phyloP scores from a whole-genome alignment of 1,284 basidiomycete genomes.

The Cryptococcus jaspeensis region DNA sequence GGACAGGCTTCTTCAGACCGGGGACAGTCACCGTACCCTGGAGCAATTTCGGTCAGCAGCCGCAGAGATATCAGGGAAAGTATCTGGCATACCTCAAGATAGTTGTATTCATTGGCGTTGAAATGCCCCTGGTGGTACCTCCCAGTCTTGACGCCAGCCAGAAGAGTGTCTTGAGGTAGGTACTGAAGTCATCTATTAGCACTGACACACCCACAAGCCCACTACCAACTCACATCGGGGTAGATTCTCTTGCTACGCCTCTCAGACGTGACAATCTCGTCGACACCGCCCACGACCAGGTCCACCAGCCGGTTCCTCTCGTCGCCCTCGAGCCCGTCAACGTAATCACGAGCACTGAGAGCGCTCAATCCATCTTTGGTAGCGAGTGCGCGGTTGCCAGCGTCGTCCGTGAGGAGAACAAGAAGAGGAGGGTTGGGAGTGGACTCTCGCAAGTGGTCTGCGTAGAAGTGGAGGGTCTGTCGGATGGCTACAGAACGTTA shows the following conservation, averaged over 20 bases:
- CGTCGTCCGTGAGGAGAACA: slow-evolving; percentile 85
- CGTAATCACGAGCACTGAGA: slow-evolving; percentile 70
- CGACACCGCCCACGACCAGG: slow-evolving; percentile 66
- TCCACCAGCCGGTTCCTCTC: slow-evolving; percentile 66
- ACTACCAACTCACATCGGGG: slow-evolving; percentile 61
- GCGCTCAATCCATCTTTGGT: slow-evolving; percentile 65
- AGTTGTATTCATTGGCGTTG: slow-evolving; percentile 94
- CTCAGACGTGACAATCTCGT: slow-evolving; percentile 53
- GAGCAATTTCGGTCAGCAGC: neutral
- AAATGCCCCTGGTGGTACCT: slow-evolving; percentile 89
- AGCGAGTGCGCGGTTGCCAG: slow-evolving; percentile 76
- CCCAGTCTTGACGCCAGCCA: slow-evolving; percentile 82
- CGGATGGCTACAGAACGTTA: slow-evolving; percentile 66
- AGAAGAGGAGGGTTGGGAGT: slow-evolving; percentile 61
- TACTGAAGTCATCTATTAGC: slow-evolving; percentile 60
- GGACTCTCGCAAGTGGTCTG: slow-evolving; percentile 63
- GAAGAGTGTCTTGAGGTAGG: slow-evolving; percentile 67
- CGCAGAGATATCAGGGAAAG: neutral
- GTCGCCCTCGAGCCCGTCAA: slow-evolving; percentile 65
- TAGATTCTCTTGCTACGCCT: slow-evolving; percentile 63
- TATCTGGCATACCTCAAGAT: slow-evolving; percentile 69
- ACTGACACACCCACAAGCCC: neutral
- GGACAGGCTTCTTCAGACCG: slow-evolving; percentile 71
- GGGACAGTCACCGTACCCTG: slow-evolving; percentile 79
- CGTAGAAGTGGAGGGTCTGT: slow-evolving; percentile 80